Percentiles rank a stretch among this genome's conserved stretches.
phyloP scores from a whole-genome alignment of 768 basidiomycete genomes.

The Aureoboletus auriporus region DNA sequence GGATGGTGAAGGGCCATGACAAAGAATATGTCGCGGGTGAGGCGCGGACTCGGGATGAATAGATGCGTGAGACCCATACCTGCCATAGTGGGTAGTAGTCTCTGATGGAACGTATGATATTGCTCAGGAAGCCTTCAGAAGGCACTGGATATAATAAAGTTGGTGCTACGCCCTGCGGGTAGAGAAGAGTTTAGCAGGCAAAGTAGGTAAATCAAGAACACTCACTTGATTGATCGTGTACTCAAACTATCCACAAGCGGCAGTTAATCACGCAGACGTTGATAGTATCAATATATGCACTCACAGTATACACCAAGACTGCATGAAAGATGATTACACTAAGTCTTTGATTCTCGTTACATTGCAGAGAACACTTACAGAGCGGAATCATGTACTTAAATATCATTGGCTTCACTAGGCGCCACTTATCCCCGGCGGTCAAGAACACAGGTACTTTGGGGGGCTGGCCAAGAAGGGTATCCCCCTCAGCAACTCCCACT shows the following conservation, averaged over 20 bases:
- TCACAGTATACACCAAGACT: constrained; percentile 62
- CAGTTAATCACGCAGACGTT: not conserved
- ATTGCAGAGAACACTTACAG: constrained; percentile 48
- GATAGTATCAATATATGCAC: constrained; percentile 19
- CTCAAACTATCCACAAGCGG: constrained; percentile 58
- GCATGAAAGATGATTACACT: constrained; percentile 4
- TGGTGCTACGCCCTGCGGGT: constrained; percentile 73
- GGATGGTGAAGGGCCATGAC: not conserved
- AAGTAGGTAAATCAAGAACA: not conserved
- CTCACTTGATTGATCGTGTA: constrained; percentile 86
- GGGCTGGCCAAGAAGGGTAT: constrained; percentile 23
- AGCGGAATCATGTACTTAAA: constrained; percentile 89
- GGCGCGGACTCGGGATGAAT: constrained; percentile 1
- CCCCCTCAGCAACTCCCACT: constrained; percentile 25
- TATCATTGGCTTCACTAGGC: constrained; percentile 74
- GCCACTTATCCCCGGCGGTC: constrained; percentile 73
- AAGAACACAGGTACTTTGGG: constrained; percentile 50
- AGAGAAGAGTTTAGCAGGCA: not conserved
- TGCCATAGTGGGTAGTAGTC: constrained; percentile 98
- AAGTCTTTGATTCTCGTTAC: constrained; percentile 4
- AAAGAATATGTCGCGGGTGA: not conserved
- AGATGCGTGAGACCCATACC: constrained; percentile 38
- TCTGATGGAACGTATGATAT: constrained; percentile 76
- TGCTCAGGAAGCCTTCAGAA: constrained; percentile 60
- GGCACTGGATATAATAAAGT: constrained; percentile 89